A percentile compares a stretch with the other conserved stretches of the same genome.
These are phyloP conservation scores for Candida stauntonica DNA, from an alignment of 805 yeast genomes.

Conservation along the genomic window DNA sequence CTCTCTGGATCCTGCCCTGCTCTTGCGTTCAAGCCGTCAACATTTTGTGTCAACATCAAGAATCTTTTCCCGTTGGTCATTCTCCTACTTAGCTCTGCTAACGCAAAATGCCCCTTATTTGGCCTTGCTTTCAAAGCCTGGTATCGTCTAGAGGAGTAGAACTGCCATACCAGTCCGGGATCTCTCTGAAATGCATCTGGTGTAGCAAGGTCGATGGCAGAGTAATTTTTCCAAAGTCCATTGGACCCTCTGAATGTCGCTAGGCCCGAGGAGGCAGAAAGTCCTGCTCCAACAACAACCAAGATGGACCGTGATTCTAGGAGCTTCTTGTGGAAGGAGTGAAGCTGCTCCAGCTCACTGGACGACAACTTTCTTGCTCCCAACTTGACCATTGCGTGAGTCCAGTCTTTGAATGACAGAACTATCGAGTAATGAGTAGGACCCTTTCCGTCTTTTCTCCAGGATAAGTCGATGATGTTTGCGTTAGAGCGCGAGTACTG, in stretches of 20 bases:
- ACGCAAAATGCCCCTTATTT: constrained; percentile 66
- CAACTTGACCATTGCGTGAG: no score
- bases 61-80: constrained; percentile 31
- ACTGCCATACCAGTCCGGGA: constrained; percentile 90
- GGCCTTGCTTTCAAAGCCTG: constrained; percentile 66
- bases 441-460: no score
- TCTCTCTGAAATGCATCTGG: constrained; percentile 84
- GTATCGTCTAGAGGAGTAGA: constrained; percentile 65
- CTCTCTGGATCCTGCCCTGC: constrained; percentile 53
- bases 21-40: constrained; percentile 67
- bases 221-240: constrained; percentile 74
- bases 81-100: constrained; percentile 55
- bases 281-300: constrained; percentile 79
- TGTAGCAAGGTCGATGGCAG: constrained; percentile 81
- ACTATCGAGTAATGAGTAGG: no score
- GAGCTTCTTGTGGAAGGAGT: constrained; percentile 46
- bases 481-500: no score
- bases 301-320: constrained; percentile 44
- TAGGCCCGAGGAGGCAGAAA: constrained; percentile 73
- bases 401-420: no score
- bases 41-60: constrained; percentile 77
- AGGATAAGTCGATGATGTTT: no score
- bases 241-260: constrained; percentile 69
- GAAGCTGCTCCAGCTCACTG: constrained; percentile 7
- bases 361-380: constrained; percentile 1